Base-by-base conservation (phyloP, 106 monocot genomes). In the Platanthera zijinensis region DNA sequence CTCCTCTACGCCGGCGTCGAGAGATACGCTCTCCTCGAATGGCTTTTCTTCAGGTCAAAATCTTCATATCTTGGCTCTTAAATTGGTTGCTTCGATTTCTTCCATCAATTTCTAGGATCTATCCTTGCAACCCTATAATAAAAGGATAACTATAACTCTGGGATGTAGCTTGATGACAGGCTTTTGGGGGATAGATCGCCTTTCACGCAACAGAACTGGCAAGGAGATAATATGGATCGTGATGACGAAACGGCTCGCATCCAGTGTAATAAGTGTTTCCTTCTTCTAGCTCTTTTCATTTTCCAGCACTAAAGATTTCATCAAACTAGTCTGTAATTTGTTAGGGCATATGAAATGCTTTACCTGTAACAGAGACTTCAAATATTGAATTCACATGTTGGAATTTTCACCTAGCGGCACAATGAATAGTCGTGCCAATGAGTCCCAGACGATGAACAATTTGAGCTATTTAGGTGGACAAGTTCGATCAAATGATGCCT, bases 1-100 rank as follows among this genome's bases (percentile, higher is more conserved):
- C 94, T 93, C 79, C 90, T 94, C 76, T 97, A 87, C 79, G 91
- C 97, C 78, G 97, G 97, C 75, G 80, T 88, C 72, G 97, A 97
- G 80, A 82, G 97, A 25, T 97, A 97, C 80, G 83, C 85, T 39
- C 91, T 97, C 80, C 87, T 97, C 78, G 97, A 97, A 50, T 97
- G 97, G 97, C 89, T 97, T 56, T 97, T 97, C 86, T 97, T 97
- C 86, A 89, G 86, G 97, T 96, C 48, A 39, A 30, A 71, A 46
- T 48, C 70, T 17, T 12, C 11, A 68, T 68, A 10, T 52, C 28
- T 52, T 5, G 9, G 11, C 3, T 28, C 10, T 25, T 2, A 22
- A 15, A 74, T 72, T 7, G n/a, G 2, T 72, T 5, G 4, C 6
- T 7, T 7, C 49, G 49, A 57, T 64, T 25, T 0, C 25, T 30